Base-by-base conservation (phyloP, 2,329 filamentous ascomycete genomes). In the Colletotrichum limetticola region DNA sequence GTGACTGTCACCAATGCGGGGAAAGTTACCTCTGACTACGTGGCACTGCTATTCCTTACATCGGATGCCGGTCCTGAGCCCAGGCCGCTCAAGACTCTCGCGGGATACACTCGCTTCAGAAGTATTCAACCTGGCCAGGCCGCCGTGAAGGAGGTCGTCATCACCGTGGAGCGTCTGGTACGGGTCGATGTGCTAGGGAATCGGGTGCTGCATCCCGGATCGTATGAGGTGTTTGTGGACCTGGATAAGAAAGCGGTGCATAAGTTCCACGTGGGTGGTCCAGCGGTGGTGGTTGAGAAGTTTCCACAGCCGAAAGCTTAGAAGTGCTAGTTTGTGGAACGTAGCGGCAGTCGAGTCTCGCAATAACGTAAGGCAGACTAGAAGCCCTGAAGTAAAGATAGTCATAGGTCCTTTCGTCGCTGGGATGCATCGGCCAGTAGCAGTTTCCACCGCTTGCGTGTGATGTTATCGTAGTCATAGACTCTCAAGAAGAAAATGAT, bases 191-290 rank as follows among this genome's bases (percentile, higher is more conserved):
- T 85, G 53, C 80, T 79, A 3, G 89, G 89, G 0, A 85, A 87
- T 72, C 83, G 81, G 60, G 84, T 89, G 16, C 76, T 91, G 11
- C 90, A 88, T 77, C 88, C 88, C 0, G 89, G 88, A 0, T 82
- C 82, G 22, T 91, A 91, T 74, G 82, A 78, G 8, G 58, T 89
- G 12, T 75, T 82, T 61, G 65, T 89, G 9, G 88, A 89, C 76
- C 79, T 83, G 68, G 70, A 70, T 12, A 56, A 65, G 11, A 37
- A 61, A 49, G 35, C 28, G 12, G 42, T 49, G 0, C 5, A 49
- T 7, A n/a, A 12, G 4, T 57, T 72, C 28, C 8, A 14, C 8
- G 32, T 72, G 11, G n/a, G 14, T 9, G 70, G 70, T 8, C 9
- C 52, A 6, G 14, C 66, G 1, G 60, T 53, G 9, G 26, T 72